Evolutionary conservation across 164 flowering plant genomes (phyloP).

Genomic region (Saururus chinensis): DNA sequence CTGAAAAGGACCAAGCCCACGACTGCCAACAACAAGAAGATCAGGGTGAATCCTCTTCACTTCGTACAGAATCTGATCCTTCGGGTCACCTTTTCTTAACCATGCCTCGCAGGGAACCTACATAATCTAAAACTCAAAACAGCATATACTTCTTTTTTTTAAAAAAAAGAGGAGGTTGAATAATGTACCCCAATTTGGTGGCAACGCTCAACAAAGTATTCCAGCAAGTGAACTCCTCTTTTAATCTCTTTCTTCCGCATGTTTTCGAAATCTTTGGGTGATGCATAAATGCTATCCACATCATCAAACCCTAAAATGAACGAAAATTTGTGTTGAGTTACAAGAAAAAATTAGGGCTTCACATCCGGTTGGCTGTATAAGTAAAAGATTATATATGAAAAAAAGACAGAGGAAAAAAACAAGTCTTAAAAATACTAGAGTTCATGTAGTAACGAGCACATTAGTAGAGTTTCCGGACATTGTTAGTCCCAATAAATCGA

Average conservation of each 20-base stretch:
- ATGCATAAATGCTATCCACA: constrained; percentile 77
- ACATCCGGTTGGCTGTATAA: no score
- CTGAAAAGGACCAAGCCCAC: constrained; percentile 96
- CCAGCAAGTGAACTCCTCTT: constrained; percentile 81
- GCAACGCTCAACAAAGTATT: constrained; percentile 63
- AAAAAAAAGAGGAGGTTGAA: neutral
- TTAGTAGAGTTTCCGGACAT: no score
- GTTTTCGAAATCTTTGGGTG: constrained; percentile 68
- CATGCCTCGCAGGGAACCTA: constrained; percentile 87
- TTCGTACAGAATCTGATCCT: constrained; percentile 78
- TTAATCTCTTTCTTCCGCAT: constrained; percentile 41
- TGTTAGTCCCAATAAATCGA: no score
- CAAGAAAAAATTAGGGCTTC: neutral
- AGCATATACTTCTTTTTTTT: neutral
- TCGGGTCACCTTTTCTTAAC: constrained; percentile 84
- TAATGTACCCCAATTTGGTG: constrained; percentile 66
- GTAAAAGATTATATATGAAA: no score
- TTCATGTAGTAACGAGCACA: no score
- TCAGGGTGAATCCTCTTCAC: constrained; percentile 70
- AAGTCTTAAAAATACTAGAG: no score
- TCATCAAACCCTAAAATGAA: constrained; percentile 70
- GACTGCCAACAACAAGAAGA: constrained; percentile 76
- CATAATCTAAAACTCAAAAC: neutral
- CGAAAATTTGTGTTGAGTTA: neutral
- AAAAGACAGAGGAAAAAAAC: no score